Conservation (phyloP, 768 basidiomycete genomes). For the Suillus hirtellus region DNA sequence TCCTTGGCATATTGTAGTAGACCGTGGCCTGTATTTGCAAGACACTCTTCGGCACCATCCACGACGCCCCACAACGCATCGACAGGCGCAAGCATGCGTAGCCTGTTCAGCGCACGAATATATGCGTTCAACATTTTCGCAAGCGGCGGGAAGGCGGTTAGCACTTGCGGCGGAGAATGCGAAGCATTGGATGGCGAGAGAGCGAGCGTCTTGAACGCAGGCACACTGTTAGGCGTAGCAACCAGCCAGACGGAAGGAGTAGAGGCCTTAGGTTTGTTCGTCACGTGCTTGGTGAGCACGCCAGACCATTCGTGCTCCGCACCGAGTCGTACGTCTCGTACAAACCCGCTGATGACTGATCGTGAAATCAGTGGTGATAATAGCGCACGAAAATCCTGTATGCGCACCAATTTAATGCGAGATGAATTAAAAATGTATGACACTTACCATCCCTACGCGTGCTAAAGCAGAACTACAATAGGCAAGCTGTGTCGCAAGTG, state of each 20-base stretch:
- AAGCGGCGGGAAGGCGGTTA: conserved; percentile 75
- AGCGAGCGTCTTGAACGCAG: conserved; percentile 23
- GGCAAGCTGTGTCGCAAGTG: conserved; percentile 88
- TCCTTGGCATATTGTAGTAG: conserved; percentile 48
- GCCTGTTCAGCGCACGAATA: conserved; percentile 71
- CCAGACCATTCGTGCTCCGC: conserved; percentile 38
- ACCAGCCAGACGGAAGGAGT: conserved; percentile 56
- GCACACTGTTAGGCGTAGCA: conserved; percentile 36
- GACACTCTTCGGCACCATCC: conserved; percentile 48
- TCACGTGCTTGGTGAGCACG: conserved; percentile 25
- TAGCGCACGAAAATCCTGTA: conserved; percentile 64
- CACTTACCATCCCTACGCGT: conserved; percentile 74
- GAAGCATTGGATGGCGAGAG: conserved; percentile 35
- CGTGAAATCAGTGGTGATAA: conserved; percentile 65
- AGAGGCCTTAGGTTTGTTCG: conserved; percentile 19
- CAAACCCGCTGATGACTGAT: conserved; percentile 61
- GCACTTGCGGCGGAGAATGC: conserved; percentile 69
- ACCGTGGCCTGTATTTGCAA: conserved; percentile 46
- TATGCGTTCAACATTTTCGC: conserved; percentile 74
- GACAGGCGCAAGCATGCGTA: conserved; percentile 79
- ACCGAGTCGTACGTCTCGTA: conserved; percentile 39
- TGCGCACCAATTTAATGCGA: conserved; percentile 8
- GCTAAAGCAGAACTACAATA: conserved; percentile 93
- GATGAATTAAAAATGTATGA: background rate
- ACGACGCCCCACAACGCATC: conserved; percentile 53